Evolutionary conservation across 805 yeast species (phyloP).

Genomic region (Metschnikowia amazonensis): DNA sequence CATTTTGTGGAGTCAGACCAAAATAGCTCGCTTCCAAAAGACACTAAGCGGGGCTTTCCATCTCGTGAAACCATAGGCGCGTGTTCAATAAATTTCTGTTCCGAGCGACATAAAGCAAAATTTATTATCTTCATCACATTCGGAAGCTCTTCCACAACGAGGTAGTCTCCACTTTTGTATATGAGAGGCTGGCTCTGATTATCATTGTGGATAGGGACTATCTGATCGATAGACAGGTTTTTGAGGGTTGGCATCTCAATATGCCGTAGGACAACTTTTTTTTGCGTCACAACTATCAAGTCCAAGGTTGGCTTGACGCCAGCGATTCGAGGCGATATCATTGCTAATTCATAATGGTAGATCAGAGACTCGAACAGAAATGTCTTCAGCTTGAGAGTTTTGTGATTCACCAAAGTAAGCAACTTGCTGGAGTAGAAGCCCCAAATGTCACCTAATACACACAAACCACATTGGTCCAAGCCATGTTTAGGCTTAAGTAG

Average conservation of each 20-base stretch:
- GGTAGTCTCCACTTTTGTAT: conserved; percentile 4
- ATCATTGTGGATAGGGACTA: conserved; percentile 12
- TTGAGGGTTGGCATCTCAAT: not conserved
- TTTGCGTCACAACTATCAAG: conserved; percentile 8
- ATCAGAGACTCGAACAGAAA: conserved; percentile 6
- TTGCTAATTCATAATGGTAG: not conserved
- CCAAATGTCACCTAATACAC: not conserved
- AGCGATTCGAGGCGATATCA: not conserved
- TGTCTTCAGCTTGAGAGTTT: not conserved
- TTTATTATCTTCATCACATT: conserved; percentile 8
- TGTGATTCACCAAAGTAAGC: not conserved
- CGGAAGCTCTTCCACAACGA: conserved; percentile 15
- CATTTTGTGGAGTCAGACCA: conserved; percentile 4
- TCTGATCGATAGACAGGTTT: not conserved
- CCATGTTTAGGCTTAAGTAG: not conserved
- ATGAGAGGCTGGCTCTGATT: conserved; percentile 16
- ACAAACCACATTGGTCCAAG: not conserved
- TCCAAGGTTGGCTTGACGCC: conserved; percentile 1
- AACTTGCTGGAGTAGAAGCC: not conserved
- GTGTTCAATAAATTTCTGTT: not conserved
- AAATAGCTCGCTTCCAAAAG: not conserved
- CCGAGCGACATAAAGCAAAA: not conserved
- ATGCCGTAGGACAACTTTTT: conserved; percentile 7
- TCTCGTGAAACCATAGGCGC: not conserved
- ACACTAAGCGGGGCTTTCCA: conserved; percentile 4